A percentile compares a stretch with the other conserved stretches of the same genome.
Evolutionary conservation across 495 filamentous ascomycete species (phyloP).

Genomic region (Aeminium ludgeri): DNA sequence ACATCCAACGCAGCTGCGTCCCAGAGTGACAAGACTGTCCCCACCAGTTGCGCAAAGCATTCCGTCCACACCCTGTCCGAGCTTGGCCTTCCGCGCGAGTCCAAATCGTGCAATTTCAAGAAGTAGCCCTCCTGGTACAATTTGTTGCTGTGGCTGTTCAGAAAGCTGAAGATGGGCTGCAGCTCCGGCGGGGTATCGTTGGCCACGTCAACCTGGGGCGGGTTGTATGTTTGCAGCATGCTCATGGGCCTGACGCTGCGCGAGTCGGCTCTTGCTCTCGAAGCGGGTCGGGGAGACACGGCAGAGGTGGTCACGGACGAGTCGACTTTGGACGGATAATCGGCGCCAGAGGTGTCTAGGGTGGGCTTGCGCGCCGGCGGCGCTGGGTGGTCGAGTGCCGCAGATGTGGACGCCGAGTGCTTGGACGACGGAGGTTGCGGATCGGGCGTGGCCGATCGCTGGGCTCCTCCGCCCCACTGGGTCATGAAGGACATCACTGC

Average conservation of each 20-base stretch:
- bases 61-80: constrained; percentile 82
- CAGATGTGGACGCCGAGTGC: no score
- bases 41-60: constrained; percentile 92
- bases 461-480: constrained; percentile 34
- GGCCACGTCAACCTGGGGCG: constrained; percentile 68
- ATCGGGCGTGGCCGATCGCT: constrained; percentile 17
- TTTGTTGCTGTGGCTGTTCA: constrained; percentile 93
- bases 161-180: constrained; percentile 79
- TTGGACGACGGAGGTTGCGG: no score
- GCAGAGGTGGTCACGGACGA: no score
- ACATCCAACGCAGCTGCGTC: constrained; percentile 86
- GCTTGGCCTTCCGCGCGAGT: constrained; percentile 72
- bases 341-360: constrained; percentile 8
- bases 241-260: constrained; percentile 34
- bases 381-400: neutral
- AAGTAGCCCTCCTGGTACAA: constrained; percentile 97
- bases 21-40: constrained; percentile 89
- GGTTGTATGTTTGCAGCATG: constrained; percentile 66
- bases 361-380: neutral
- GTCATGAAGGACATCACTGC: constrained; percentile 50
- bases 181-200: constrained; percentile 80
- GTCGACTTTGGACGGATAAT: neutral
- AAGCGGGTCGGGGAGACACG: constrained; percentile 5
- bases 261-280: constrained; percentile 13
- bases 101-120: constrained; percentile 83